Evolutionary conservation across 495 filamentous ascomycete genomes (phyloP), one percentile per base, ranked within the genome.

Genomic region (Talaromyces liani): DNA sequence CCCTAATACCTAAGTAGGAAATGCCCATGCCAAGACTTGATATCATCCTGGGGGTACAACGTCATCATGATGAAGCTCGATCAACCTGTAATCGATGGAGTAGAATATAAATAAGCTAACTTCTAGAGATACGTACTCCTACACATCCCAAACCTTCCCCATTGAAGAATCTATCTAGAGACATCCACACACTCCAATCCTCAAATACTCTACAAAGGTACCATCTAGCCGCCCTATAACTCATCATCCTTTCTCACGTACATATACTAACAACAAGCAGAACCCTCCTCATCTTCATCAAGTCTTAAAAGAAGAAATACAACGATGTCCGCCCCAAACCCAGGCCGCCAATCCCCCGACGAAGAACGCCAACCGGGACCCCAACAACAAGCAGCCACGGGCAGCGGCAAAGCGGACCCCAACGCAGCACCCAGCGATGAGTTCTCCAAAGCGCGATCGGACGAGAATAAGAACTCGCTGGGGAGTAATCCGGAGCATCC

Each of bases 301-400:
- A n/a, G n/a, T n/a, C n/a, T n/a, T n/a, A n/a, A n/a, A n/a, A n/a
- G n/a, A n/a, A n/a, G n/a, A n/a, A 20, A 49, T 31, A 45, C 58
- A 76, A 63, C 1, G 34, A 77, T 79, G 76, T 75, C 76, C 49
- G 67, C 75, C 49, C 71, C 79, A 27, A 79, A 81, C 73, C 68
- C 80, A 69, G 90, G 91, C 73, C 88, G 87, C 67, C 86, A 97
- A 72, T 98, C 93, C 9, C 93, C 93, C 14, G 77, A 85, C 18
- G 91, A 90, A 8, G 88, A 92, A 77, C 58, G 68, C 58, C 88
- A 90, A 71, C 71, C 81, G n/a, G 84, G 81, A 60, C 72, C 76
- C 33, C 93, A 97, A 74, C 76, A 84, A 55, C 71, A 79, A 41
- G 85, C 84, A 6, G 67, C 80, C 3, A 79, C 81, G 0, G 84